Base-by-base conservation (phyloP, 1,284 basidiomycete species). In the Ustilago xerochloae region DNA sequence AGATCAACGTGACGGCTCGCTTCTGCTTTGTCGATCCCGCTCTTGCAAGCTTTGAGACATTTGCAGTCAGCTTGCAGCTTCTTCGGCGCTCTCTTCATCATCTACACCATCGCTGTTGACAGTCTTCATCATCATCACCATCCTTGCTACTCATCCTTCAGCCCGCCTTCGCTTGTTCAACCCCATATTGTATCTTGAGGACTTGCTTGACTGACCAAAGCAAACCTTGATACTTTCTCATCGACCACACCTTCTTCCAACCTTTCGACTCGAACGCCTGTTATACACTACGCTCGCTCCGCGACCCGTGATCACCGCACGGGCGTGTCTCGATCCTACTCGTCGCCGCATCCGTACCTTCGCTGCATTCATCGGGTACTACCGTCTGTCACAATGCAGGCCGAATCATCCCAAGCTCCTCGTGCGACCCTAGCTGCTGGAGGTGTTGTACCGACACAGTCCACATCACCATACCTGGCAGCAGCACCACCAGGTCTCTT, bases 401-500 rank as follows among this genome's bases (percentile, higher is more conserved):
- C 56, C 48, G 67, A 60, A 24, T 46, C 66, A 13, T 63, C 56
- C 18, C 66, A 69, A 47, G 22, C 63, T 50, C 49, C 58, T 0
- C 59, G 38, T 24, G 50, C 55, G 29, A 22, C 49, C 28, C 22
- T 68, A 38, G 33, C 55, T 35, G 51, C 47, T 32, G 49, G 33
- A 22, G 26, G 30, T 24, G 41, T 49, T 18, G 63, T 26, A 6
- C 18, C 58, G 4, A 26, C 20, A 10, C 66, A 52, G 18, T 57
- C 56, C 29, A 52, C 66, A 51, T 69, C 66, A 28, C 66, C 66
- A 3, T 69, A 69, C 36, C 52, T 69, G 3, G 56, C 66, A 51
- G 60, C 66, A 38, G 55, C 59, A 46, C 59, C 67, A 18, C 13
- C 48, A 8, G 68, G 52, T 18, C 62, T 64, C 49, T 65, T 64